Evolutionary conservation across 768 basidiomycete species (phyloP), one percentile per base, ranked within the genome.

Genomic region (Kwoniella newhampshirensis): DNA sequence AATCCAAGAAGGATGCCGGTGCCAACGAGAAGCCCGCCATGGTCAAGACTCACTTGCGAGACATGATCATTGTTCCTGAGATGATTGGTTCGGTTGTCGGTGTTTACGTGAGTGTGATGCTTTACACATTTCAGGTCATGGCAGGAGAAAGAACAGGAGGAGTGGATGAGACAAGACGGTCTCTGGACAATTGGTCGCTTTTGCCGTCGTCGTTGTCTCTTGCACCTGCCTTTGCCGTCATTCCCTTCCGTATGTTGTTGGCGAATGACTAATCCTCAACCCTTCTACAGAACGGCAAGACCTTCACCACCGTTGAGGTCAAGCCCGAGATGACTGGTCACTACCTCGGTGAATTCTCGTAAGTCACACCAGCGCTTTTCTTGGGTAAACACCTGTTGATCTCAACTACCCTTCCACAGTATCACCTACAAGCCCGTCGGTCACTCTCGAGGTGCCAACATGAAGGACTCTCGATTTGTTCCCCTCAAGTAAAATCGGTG

Each of bases 291-390:
- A 76, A 76, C 73, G 75, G 75, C 36, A 76, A 76, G 63, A 68
- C 75, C 35, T 75, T 71, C 74, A 73, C 69, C 63, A 86, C 91
- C 40, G 91, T 97, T 63, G 94, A 98, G 81, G 93, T 98, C 83
- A 98, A 94, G 83, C 93, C 96, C 66, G 96, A 99, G 80, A 99
- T 99, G 96, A 90, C 88, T 63, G 96, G 96, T 58, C 93, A 94
- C 85, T 98, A 99, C 82, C 91, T 98, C 76, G 96, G 83, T 63
- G 96, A 99, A 81, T 79, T 79, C 77, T 78, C 76, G 59, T 66
- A 39, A 65, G 64, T 64, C 12, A 13, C 37, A 4, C 37, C 28
- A 11, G 12, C 25, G 1, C 30, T 45, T 23, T 55, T 42, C 8
- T 28, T 54, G 59, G 47, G 50, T 42, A 21, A 23, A 25, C 59